Evolutionary conservation across 306 rosid genomes (phyloP), one percentile per base, ranked within the genome.

Genomic region (Vigna mungo): DNA sequence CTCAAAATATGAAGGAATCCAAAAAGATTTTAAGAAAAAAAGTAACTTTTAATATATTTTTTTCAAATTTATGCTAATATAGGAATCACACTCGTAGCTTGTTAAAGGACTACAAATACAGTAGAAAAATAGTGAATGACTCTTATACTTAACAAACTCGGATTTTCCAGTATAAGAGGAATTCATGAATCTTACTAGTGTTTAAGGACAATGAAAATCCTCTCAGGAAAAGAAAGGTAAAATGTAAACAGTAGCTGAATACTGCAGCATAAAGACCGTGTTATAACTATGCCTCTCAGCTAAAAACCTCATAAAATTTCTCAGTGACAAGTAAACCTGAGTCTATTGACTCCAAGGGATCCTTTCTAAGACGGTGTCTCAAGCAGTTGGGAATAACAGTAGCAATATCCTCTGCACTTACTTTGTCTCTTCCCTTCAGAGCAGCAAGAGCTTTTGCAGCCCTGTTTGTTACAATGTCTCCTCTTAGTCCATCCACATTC

Each of bases 401-500:
- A 21, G 96, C 97, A 73, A 92, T 76, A 84, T 92, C 97, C 83
- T 92, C 97, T 12, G 90, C 44, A 23, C 80, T 84, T 30, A 90
- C 97, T 51, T 76, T 74, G 69, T 92, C 96, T 72, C 91, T 92
- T 66, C 91, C 96, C 88, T 90, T 92, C 1, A 92, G 81, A 66
- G 97, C 86, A 72, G 97, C 93, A 44, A 92, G 80, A 21, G 97
- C 93, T 80, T 87, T 90, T 21, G 97, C 93, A 76, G 97, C 93
- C 74, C 97, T 87, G n/a, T 92, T 92, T 21, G 92, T 87, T 52
- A 92, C 97, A 49, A 92, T 92, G 76, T 92, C 97, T 74, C 97
- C 97, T 87, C 97, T 87, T 85, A 92, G 82, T 84, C 97, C 97
- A 61, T 92, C 97, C 3, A 92, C 97, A 78, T 92, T 92, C 89